phyloP scores from a whole-genome alignment of 192 early-diverging fungal genomes.

The Linnemannia exigua region DNA sequence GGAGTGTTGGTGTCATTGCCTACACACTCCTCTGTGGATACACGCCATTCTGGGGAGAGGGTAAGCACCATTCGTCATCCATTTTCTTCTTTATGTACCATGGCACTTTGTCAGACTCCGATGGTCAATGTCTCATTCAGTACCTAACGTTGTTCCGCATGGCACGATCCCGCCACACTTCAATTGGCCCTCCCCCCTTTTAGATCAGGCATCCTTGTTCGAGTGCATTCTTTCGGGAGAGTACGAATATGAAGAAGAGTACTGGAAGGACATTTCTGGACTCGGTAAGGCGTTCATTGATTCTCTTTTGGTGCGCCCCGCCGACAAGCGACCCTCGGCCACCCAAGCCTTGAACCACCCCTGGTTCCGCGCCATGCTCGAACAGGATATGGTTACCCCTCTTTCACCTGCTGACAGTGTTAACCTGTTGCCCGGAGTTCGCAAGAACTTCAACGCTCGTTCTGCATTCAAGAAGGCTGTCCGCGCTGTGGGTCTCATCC shows the following conservation, averaged over 20 bases:
- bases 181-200: neutral
- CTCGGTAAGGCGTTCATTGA: conserved; percentile 77
- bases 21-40: conserved; percentile 83
- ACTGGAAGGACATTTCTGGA: conserved; percentile 76
- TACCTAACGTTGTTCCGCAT: conserved; percentile 51
- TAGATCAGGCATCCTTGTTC: conserved; percentile 41
- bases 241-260: conserved; percentile 81
- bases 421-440: conserved; percentile 46
- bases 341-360: conserved; percentile 80
- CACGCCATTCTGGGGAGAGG: conserved; percentile 74
- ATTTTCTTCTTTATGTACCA: conserved; percentile 41
- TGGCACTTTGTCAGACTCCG: neutral
- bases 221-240: conserved; percentile 60
- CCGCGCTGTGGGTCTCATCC: conserved; percentile 41
- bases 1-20: conserved; percentile 81
- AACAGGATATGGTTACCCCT: conserved; percentile 41
- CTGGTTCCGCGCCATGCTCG: conserved; percentile 72
- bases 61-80: conserved; percentile 49
- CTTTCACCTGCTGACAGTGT: conserved; percentile 45
- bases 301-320: conserved; percentile 68
- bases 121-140: conserved; percentile 42
- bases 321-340: conserved; percentile 73
- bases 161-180: conserved; percentile 17
- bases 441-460: conserved; percentile 54
- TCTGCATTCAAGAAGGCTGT: conserved; percentile 55